phyloP scores from a whole-genome alignment of 306 rosid species.

The Macrotyloma uniflorum region DNA sequence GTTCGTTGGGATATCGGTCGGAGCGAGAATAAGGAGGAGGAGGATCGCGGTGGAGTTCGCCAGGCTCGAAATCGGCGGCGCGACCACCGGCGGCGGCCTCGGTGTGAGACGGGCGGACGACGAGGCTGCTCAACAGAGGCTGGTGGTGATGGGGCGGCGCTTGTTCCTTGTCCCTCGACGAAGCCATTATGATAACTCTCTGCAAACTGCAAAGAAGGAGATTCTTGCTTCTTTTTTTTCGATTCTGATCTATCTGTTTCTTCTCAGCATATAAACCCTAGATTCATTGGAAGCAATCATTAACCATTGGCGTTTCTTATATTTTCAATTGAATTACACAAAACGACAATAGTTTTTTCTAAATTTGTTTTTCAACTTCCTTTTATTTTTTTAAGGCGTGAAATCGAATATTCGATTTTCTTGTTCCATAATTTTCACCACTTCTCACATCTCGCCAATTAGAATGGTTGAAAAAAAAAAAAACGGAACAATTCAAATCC shows the following conservation, averaged over 20 bases:
- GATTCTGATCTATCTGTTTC: slow-evolving; percentile 17
- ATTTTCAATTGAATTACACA: neutral
- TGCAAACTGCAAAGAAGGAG: neutral
- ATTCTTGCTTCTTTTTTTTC: neutral
- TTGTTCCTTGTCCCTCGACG: slow-evolving; percentile 43
- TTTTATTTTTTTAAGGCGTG: neutral
- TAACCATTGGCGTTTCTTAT: neutral
- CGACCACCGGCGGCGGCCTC: slow-evolving; percentile 38
- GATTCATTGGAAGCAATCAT: neutral
- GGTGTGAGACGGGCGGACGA: slow-evolving; percentile 49
- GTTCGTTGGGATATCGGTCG: slow-evolving; percentile 47
- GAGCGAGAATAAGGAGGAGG: slow-evolving; percentile 50
- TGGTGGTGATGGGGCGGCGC: slow-evolving; percentile 53
- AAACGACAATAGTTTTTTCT: neutral
- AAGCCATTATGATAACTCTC: slow-evolving; percentile 29
- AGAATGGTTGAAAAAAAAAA: too few relatives aligned
- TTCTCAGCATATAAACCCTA: slow-evolving; percentile 42
- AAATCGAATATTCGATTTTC: too few relatives aligned
- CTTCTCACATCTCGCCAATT: too few relatives aligned
- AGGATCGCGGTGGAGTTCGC: slow-evolving; percentile 47
- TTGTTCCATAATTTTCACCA: too few relatives aligned
- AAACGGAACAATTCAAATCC: too few relatives aligned
- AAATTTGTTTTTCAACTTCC: neutral
- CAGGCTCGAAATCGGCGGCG: slow-evolving; percentile 42
- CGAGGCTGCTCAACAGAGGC: slow-evolving; percentile 57